phyloP scores from a whole-genome alignment of 2,329 filamentous ascomycete genomes.

The Phialocephala sp. region DNA sequence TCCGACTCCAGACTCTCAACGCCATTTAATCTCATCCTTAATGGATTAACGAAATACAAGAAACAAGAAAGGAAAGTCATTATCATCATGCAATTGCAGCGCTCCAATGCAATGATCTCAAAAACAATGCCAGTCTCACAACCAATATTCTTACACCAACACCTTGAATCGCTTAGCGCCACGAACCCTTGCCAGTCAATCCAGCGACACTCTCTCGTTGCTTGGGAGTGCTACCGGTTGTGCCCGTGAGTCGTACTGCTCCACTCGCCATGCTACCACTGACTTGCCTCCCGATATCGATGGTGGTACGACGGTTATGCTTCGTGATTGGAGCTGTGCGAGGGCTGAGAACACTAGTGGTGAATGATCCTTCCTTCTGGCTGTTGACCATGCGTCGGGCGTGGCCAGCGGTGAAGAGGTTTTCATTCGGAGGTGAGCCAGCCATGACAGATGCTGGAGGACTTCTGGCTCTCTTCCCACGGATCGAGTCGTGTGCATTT shows the following conservation, averaged over 20 bases:
- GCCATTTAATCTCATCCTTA: background rate
- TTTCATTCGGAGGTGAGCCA: conserved; percentile 61
- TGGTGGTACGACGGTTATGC: conserved; percentile 39
- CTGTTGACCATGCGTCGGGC: conserved; percentile 70
- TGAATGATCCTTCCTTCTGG: conserved; percentile 61
- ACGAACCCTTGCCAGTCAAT: conserved; percentile 40
- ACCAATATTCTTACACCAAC: conserved; percentile 20
- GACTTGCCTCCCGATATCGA: conserved; percentile 36
- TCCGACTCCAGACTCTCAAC: conserved; percentile 1
- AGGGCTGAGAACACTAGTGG: conserved; percentile 65
- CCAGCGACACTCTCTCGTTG: conserved; percentile 39
- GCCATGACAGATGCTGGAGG: conserved; percentile 54
- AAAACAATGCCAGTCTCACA: conserved; percentile 15
- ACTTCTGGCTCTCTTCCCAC: conserved; percentile 38
- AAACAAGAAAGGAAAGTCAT: conserved; percentile 27
- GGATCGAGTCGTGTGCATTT: conserved; percentile 35
- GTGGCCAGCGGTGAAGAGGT: conserved; percentile 69
- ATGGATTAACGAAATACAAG: conserved; percentile 1
- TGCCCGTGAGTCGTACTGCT: conserved; percentile 35
- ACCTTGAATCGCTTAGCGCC: conserved; percentile 33
- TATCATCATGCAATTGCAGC: conserved; percentile 30
- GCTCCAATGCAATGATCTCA: conserved; percentile 26
- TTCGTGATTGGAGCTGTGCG: conserved; percentile 64
- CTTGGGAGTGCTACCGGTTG: conserved; percentile 35
- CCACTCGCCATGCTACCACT: conserved; percentile 33